Evolutionary conservation across 352 stramenopile species (phyloP).

Genomic region (Thraustochytrium sp.): DNA sequence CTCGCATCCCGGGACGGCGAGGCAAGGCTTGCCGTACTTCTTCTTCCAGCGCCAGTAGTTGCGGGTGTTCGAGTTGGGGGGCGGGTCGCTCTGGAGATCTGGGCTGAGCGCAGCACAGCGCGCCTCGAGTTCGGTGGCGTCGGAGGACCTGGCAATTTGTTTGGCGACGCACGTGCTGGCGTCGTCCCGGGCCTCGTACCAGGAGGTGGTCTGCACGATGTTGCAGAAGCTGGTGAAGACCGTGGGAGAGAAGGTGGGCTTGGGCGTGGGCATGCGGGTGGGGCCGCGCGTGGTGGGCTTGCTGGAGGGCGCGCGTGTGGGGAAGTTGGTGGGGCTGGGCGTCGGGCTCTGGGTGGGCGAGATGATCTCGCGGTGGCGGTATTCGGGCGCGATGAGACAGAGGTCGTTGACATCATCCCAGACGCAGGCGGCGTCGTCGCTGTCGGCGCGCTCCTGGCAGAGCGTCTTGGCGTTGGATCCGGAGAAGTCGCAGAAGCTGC

Average conservation of each 20-base stretch:
- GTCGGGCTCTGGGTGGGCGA: background rate
- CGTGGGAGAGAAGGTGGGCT: background rate
- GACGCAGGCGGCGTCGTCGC: background rate
- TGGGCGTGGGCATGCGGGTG: background rate
- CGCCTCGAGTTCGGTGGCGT: background rate
- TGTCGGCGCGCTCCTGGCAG: background rate
- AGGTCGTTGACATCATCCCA: background rate
- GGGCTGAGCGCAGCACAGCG: background rate
- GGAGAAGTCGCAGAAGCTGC: slow-evolving; percentile 24
- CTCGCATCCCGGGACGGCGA: background rate
- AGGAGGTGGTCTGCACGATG: background rate
- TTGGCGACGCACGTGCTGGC: background rate
- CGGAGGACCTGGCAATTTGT: background rate
- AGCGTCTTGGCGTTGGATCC: background rate
- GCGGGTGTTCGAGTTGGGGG: background rate
- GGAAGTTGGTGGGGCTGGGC: background rate
- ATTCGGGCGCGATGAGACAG: background rate
- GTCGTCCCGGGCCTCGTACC: background rate
- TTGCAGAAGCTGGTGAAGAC: background rate
- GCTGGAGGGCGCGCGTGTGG: background rate
- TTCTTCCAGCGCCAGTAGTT: slow-evolving; percentile 28
- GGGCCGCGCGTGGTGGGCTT: background rate
- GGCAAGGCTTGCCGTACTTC: background rate
- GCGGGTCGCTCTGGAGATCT: background rate
- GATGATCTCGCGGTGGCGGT: background rate